phyloP scores from a whole-genome alignment of 2,329 filamentous ascomycete genomes.

The Fusarium neocosmosporiellum region DNA sequence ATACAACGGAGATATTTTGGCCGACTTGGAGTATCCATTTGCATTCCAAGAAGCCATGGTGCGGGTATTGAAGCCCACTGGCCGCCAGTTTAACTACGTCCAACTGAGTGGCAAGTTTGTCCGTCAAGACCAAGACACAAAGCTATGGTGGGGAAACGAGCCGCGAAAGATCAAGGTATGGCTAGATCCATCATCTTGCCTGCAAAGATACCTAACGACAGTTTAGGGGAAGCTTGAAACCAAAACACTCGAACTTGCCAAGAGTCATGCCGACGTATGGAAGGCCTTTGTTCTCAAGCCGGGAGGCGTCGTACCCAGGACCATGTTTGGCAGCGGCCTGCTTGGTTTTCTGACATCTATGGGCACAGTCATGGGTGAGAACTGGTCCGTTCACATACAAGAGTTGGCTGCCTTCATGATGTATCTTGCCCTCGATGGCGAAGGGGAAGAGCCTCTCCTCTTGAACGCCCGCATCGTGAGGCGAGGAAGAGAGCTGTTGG shows the following conservation, averaged over 20 bases:
- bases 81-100: slow-evolving; percentile 43
- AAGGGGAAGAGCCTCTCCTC: slow-evolving; percentile 13
- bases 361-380: slow-evolving; percentile 25
- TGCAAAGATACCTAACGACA: background rate
- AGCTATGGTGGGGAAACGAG: slow-evolving; percentile 39
- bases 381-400: slow-evolving; percentile 25
- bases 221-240: slow-evolving; percentile 30
- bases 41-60: slow-evolving; percentile 28
- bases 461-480: slow-evolving; percentile 24
- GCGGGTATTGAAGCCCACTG: background rate
- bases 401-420: slow-evolving; percentile 36
- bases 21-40: slow-evolving; percentile 37
- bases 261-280: slow-evolving; percentile 22
- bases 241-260: slow-evolving; percentile 13
- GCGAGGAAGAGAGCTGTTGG: slow-evolving; percentile 20
- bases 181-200: fast-evolving
- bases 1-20: slow-evolving; percentile 27
- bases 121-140: slow-evolving; percentile 46
- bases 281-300: slow-evolving; percentile 32
- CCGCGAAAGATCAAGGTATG: slow-evolving; percentile 37
- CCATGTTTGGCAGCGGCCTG: background rate
- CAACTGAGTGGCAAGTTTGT: slow-evolving; percentile 51
- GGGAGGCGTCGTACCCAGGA: slow-evolving; percentile 21
- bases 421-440: slow-evolving; percentile 26
- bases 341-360: background rate